These are phyloP conservation scores for Tripterygium wilfordii DNA, from an alignment of 177 flowering plant genomes.

Conservation along the genomic window DNA sequence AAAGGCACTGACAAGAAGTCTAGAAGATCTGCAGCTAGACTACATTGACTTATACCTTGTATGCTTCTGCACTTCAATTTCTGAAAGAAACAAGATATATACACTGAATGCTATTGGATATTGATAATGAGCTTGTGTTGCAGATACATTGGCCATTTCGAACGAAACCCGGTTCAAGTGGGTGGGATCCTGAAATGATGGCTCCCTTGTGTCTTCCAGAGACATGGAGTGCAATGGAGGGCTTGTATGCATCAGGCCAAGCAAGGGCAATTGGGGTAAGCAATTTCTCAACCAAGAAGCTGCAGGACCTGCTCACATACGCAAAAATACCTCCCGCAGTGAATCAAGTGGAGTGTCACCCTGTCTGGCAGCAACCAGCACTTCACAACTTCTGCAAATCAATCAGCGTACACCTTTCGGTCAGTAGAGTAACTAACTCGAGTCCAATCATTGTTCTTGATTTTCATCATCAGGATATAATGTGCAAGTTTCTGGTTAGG, in stretches of 20 bases:
- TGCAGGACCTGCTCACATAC: constrained; percentile 54
- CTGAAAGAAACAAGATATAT: too few relatives aligned
- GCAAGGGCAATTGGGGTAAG: constrained; percentile 92
- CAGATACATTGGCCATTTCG: constrained; percentile 94
- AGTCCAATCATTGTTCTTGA: not conserved
- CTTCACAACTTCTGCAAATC: constrained; percentile 64
- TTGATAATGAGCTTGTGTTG: too few relatives aligned
- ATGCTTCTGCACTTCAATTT: constrained; percentile 16
- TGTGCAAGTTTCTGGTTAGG: constrained; percentile 46
- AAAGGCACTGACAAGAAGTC: constrained; percentile 53
- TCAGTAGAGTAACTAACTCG: constrained; percentile 28
- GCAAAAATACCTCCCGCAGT: constrained; percentile 93
- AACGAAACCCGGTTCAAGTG: constrained; percentile 52
- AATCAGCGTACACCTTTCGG: constrained; percentile 78
- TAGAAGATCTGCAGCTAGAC: constrained; percentile 76
- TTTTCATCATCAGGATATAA: not conserved
- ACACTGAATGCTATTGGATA: not conserved
- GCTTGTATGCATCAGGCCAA: constrained; percentile 75
- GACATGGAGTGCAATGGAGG: constrained; percentile 96
- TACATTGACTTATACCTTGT: constrained; percentile 84
- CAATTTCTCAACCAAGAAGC: constrained; percentile 84
- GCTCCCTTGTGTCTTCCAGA: constrained; percentile 49
- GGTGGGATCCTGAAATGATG: constrained; percentile 53
- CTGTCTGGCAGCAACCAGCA: constrained; percentile 70
- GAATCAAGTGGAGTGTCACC: constrained; percentile 93